Base-by-base conservation (phyloP, 768 basidiomycete species). In the Cyathus striatus region DNA sequence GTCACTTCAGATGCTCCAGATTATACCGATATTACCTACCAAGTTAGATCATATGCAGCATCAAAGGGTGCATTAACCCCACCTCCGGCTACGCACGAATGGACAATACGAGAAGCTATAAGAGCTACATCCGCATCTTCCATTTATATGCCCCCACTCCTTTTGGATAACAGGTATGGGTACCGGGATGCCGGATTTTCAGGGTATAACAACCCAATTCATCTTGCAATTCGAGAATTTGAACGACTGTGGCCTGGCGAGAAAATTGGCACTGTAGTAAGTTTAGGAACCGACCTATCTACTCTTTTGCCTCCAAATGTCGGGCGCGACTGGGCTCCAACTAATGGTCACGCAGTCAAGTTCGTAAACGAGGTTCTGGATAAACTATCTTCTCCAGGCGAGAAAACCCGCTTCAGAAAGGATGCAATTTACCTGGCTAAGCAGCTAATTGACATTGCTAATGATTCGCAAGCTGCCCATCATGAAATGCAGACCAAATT, bases 131-230 rank as follows among this genome's bases (percentile, higher is more conserved):
- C 51, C 5, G 49, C 54, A 7, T 51, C 54, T 2, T 45, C 46
- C 2, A 26, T 55, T 10, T 57, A 47, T 35, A 33, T 61, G 30
- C 35, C 48, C 6, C 50, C 57, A 5, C 16, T 50, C 9, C 36
- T 40, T 6, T 12, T 52, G 24, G 24, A 49, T 20, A 42, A 48
- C n/a, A 48, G 42, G 27, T 44, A 50, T 30, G 46, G 47, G 34
- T 61, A 54, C 44, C 49, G 48, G 3, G 60, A 59, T 36, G 42
- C 57, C 1, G 55, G 52, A 1, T 54, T 55, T 38, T 51, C 54
- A 23, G 60, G 57, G 0, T 59, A 54, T 41, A 56, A 54, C 33
- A 57, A 53, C 32, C 57, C 58, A 1, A 41, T 49, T 12, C 44
- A 44, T 9, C 39, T 57, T 7, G 44, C 52, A 3, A 23, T 23